phyloP scores from a whole-genome alignment of 2,329 filamentous ascomycete species.

The Xylariaceae sp. region DNA sequence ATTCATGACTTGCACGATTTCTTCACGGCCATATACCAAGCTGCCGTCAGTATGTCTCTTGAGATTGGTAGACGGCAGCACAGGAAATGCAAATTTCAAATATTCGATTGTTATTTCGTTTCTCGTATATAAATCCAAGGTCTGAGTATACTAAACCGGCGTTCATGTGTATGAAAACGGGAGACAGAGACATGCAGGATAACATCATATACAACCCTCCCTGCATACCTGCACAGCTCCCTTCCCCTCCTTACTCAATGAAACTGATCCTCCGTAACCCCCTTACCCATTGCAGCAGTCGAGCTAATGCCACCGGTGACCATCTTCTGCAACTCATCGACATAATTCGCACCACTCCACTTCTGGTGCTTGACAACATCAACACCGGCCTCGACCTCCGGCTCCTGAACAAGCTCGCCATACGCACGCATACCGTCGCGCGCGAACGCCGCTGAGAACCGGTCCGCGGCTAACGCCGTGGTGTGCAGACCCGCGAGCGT shows the following conservation, averaged over 20 bases:
- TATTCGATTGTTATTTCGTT: no score
- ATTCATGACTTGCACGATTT: no score
- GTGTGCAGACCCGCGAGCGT: constrained; percentile 97
- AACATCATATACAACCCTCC: background rate
- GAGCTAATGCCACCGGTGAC: constrained; percentile 86
- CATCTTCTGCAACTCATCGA: constrained; percentile 95
- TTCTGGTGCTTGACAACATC: constrained; percentile 99
- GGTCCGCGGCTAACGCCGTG: constrained; percentile 84
- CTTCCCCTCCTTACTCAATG: constrained; percentile 38
- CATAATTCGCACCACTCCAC: constrained; percentile 93
- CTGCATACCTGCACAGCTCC: background rate
- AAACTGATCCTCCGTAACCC: constrained; percentile 98
- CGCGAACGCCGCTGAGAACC: constrained; percentile 78
- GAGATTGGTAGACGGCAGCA: no score
- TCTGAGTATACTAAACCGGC: no score
- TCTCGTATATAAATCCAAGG: no score
- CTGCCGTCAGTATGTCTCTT: no score
- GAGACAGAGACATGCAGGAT: no score
- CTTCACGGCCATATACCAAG: no score
- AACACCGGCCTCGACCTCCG: constrained; percentile 83
- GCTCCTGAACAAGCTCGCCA: constrained; percentile 94
- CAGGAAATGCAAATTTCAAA: no score
- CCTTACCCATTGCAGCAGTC: constrained; percentile 94
- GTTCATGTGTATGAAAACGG: no score
- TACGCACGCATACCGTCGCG: constrained; percentile 90